Evolutionary conservation across 2,329 filamentous ascomycete genomes (phyloP).

Genomic region (Plenodomus biglobosus): DNA sequence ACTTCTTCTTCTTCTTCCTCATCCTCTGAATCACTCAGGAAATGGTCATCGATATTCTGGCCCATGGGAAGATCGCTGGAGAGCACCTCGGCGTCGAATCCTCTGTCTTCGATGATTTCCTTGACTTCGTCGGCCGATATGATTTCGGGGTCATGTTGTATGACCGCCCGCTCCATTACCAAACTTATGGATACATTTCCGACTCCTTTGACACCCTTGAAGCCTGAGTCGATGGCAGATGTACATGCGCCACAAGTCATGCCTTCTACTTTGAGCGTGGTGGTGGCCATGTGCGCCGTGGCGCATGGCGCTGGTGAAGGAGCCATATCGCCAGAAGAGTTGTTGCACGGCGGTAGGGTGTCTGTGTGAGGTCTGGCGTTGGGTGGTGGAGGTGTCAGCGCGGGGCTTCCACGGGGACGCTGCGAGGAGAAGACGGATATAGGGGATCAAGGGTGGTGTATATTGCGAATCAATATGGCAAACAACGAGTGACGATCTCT

Average conservation of each 20-base stretch:
- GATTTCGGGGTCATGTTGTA: slow-evolving; percentile 79
- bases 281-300: slow-evolving; percentile 72
- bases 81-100: slow-evolving; percentile 89
- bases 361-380: slow-evolving; percentile 7
- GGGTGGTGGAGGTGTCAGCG: slow-evolving; percentile 15
- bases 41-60: slow-evolving; percentile 41
- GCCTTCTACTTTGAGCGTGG: slow-evolving; percentile 85
- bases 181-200: slow-evolving; percentile 88
- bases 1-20: slow-evolving; percentile 38
- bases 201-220: slow-evolving; percentile 78
- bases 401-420: slow-evolving; percentile 12
- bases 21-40: slow-evolving; percentile 41
- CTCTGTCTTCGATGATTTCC: slow-evolving; percentile 87
- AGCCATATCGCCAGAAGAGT: slow-evolving; percentile 26
- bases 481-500: slow-evolving; percentile 6
- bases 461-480: slow-evolving; percentile 11
- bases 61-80: slow-evolving; percentile 70
- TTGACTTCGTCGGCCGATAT: slow-evolving; percentile 74
- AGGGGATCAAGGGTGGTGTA: slow-evolving; percentile 5
- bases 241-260: slow-evolving; percentile 91
- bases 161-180: slow-evolving; percentile 92
- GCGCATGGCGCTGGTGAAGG: slow-evolving; percentile 24
- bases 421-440: slow-evolving; percentile 14
- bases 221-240: slow-evolving; percentile 89
- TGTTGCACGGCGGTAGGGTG: slow-evolving; percentile 4